Conservation (phyloP, 2,329 filamentous ascomycete genomes). For the Seiridium unicorne region DNA sequence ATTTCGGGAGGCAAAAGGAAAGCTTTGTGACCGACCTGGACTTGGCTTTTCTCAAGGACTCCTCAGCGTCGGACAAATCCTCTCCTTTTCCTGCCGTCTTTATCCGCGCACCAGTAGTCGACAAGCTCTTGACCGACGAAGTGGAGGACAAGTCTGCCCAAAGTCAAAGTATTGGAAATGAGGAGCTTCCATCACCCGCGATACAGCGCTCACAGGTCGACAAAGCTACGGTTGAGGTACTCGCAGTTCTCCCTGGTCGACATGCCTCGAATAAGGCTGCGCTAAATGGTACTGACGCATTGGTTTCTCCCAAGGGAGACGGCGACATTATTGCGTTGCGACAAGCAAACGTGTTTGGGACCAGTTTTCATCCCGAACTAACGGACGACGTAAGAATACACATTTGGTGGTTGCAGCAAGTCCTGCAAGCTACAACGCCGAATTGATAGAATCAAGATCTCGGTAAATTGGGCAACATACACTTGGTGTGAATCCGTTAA, state of each 20-base stretch:
- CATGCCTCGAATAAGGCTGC: slow-evolving; percentile 36
- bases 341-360: slow-evolving; percentile 90
- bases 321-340: slow-evolving; percentile 85
- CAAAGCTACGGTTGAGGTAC: slow-evolving; percentile 40
- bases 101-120: slow-evolving; percentile 91
- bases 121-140: slow-evolving; percentile 63
- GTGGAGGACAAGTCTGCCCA: slow-evolving; percentile 19
- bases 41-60: slow-evolving; percentile 63
- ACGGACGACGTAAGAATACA: slow-evolving; percentile 88
- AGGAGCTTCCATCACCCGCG: slow-evolving; percentile 10
- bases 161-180: slow-evolving; percentile 23
- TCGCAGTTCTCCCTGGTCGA: slow-evolving; percentile 48
- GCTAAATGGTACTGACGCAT: slow-evolving; percentile 24
- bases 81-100: slow-evolving; percentile 80
- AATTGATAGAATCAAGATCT: neutral
- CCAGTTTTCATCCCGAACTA: slow-evolving; percentile 93
- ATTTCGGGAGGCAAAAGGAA: slow-evolving; percentile 91
- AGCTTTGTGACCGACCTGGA: slow-evolving; percentile 78
- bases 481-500: too few species aligned
- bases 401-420: slow-evolving; percentile 85
- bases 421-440: slow-evolving; percentile 27
- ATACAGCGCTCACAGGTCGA: neutral
- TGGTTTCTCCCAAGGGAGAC: slow-evolving; percentile 36
- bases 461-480: too few species aligned
- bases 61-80: slow-evolving; percentile 18